A percentile compares a stretch with the other conserved stretches of the same genome.
Evolutionary conservation across 768 basidiomycete genomes (phyloP).

Genomic region (Suillus sp.): DNA sequence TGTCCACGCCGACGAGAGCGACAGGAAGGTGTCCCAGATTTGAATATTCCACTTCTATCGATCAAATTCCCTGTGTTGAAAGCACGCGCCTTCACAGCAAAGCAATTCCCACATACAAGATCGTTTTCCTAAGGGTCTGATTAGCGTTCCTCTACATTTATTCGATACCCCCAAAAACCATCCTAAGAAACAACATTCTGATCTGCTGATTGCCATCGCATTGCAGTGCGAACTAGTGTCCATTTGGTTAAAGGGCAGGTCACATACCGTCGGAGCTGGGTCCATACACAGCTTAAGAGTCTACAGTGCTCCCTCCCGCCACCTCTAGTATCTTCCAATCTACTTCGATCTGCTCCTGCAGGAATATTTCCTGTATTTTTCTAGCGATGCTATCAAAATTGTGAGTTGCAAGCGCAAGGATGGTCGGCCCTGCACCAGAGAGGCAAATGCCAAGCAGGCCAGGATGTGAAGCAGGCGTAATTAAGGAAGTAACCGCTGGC

Average conservation of each 20-base stretch:
- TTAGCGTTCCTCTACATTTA: neutral
- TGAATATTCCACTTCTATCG: neutral
- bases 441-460: constrained; percentile 97
- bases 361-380: constrained; percentile 77
- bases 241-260: neutral
- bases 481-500: constrained; percentile 84
- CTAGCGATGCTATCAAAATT: constrained; percentile 86
- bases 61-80: neutral
- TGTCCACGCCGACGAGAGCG: neutral
- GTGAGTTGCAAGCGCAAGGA: constrained; percentile 87
- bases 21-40: neutral
- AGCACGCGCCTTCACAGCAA: neutral
- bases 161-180: neutral
- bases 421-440: constrained; percentile 97
- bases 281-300: constrained; percentile 17
- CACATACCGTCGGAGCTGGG: neutral
- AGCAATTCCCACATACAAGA: neutral
- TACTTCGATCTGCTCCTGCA: constrained; percentile 69
- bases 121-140: neutral
- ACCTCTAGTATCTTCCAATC: constrained; percentile 90
- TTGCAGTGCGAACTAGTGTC: neutral
- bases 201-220: neutral
- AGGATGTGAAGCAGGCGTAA: constrained; percentile 88
- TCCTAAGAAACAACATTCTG: neutral
- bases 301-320: constrained; percentile 43